These are phyloP conservation scores for Pestalotiopsis sp. DNA, from an alignment of 2,329 filamentous ascomycete species.

Conservation along the genomic window DNA sequence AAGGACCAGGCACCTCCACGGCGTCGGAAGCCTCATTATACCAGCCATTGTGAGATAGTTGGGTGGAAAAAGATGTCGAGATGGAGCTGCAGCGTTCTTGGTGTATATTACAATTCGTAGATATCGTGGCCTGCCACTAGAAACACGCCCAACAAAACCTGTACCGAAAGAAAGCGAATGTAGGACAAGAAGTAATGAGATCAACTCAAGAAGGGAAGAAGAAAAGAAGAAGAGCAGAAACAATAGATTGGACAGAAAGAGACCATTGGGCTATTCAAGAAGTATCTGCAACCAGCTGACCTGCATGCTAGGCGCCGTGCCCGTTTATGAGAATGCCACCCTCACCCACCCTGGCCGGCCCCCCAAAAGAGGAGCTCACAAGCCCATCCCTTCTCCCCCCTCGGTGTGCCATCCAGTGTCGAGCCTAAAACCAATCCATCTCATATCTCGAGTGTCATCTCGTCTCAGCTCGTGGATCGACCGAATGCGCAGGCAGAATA, in stretches of 20 bases:
- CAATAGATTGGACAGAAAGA: too few relatives aligned
- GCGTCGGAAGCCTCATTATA: not conserved
- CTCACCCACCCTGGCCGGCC: not conserved
- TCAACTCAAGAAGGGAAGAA: conserved; percentile 10
- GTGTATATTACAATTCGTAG: not conserved
- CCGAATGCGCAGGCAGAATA: not conserved
- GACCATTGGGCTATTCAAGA: not conserved
- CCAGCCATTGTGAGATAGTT: not conserved
- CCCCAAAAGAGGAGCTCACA: not conserved
- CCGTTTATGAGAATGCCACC: not conserved
- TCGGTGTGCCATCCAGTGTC: not conserved
- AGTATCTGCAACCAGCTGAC: not conserved
- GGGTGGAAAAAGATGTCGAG: not conserved
- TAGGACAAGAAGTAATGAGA: not conserved
- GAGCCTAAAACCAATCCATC: not conserved
- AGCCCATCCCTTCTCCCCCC: not conserved
- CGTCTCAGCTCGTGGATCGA: conserved; percentile 2
- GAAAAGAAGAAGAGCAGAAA: not conserved
- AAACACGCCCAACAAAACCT: not conserved
- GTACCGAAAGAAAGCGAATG: conserved; percentile 5
- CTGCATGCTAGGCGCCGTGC: not conserved
- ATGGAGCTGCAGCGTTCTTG: too few relatives aligned
- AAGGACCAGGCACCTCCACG: not conserved
- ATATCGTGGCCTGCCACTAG: conserved; percentile 11
- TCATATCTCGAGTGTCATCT: conserved; percentile 9